phyloP scores from a whole-genome alignment of 176 grass and related monocot genomes.

The Thalia dealbata region DNA sequence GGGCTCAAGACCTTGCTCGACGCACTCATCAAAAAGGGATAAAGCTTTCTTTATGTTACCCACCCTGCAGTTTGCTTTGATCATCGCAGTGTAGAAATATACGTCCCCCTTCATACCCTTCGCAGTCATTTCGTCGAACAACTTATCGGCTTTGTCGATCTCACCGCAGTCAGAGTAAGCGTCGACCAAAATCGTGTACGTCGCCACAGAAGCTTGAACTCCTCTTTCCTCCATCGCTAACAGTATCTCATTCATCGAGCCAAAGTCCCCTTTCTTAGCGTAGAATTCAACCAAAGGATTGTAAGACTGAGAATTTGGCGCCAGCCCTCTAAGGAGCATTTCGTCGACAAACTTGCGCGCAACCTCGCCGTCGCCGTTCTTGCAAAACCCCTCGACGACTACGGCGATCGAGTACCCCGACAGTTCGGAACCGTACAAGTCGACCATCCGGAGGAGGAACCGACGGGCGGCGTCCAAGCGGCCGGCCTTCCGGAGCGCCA shows the following conservation, averaged over 20 bases:
- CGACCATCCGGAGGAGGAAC: slow-evolving; percentile 33
- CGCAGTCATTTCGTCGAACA: slow-evolving; percentile 41
- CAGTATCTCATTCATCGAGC: slow-evolving; percentile 23
- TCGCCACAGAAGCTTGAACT: slow-evolving; percentile 27
- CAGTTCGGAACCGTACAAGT: slow-evolving; percentile 18
- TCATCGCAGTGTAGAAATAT: slow-evolving; percentile 49
- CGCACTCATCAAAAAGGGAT: slow-evolving; percentile 60
- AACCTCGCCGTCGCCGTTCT: slow-evolving; percentile 25
- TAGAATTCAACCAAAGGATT: slow-evolving; percentile 56
- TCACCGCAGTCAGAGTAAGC: slow-evolving; percentile 16
- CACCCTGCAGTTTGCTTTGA: slow-evolving; percentile 43
- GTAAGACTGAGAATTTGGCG: slow-evolving; percentile 48
- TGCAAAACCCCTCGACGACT: slow-evolving; percentile 50
- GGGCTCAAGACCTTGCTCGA: slow-evolving; percentile 41
- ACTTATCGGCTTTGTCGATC: slow-evolving; percentile 37
- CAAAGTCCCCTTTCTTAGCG: slow-evolving; percentile 27
- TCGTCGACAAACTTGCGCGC: slow-evolving; percentile 51
- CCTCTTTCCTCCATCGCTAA: slow-evolving; percentile 27
- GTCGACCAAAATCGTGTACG: slow-evolving; percentile 49
- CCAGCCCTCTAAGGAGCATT: slow-evolving; percentile 33
- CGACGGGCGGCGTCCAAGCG: slow-evolving; percentile 25
- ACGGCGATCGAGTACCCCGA: slow-evolving; percentile 32
- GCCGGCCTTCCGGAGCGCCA: slow-evolving; percentile 50
- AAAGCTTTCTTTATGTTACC: slow-evolving; percentile 62
- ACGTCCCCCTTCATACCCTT: slow-evolving; percentile 38